Evolutionary conservation across 139 green algal genomes (phyloP), one percentile per base, ranked within the genome.

Genomic region (Chlamydomonas sp.): DNA sequence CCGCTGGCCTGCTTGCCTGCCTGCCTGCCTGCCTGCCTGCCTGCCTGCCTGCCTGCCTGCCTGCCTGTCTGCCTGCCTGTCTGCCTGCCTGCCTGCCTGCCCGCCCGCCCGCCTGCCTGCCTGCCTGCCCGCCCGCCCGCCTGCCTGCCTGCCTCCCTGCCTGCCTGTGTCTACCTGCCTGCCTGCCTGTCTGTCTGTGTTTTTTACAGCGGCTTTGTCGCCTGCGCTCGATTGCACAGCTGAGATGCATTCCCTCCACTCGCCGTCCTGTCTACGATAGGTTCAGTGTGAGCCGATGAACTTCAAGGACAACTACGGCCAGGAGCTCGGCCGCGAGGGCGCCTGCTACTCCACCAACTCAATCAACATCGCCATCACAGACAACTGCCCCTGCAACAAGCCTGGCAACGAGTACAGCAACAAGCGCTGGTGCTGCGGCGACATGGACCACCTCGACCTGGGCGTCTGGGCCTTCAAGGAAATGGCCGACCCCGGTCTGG

Each of bases 381-480:
- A 64, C 16, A 64, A 20, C 31, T 64, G 54, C n/a, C 54, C 54
- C 24, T 64, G 54, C 31, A 26, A 35, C 24, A 64, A 64, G n/a
- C 54, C 54, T 31, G n/a, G 31, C 10, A 64, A 64, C 31, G 54
- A 22, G 24, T 64, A 64, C 54, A 64, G 54, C n/a, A 64, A 64
- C 16, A 64, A 64, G n/a, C 54, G 54, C 54, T 64, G 54, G 54
- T 64, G 31, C 60, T 68, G 60, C n/a, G 60, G 60, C 20, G 60
- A 68, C 26, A 68, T 43, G 30, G 26, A 38, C 60, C 60, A 68
- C 60, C 39, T 68, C 10, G 60, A 68, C 34, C 39, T 68, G 16
- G 28, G 31, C 34, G 13, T 28, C 31, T 43, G 30, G 30, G 60
- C 60, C n/a, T 68, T 68, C 48, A 30, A 68, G n/a, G 48, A 68